phyloP scores from a whole-genome alignment of 2,329 filamentous ascomycete genomes.

The Bipolaris cookei region DNA sequence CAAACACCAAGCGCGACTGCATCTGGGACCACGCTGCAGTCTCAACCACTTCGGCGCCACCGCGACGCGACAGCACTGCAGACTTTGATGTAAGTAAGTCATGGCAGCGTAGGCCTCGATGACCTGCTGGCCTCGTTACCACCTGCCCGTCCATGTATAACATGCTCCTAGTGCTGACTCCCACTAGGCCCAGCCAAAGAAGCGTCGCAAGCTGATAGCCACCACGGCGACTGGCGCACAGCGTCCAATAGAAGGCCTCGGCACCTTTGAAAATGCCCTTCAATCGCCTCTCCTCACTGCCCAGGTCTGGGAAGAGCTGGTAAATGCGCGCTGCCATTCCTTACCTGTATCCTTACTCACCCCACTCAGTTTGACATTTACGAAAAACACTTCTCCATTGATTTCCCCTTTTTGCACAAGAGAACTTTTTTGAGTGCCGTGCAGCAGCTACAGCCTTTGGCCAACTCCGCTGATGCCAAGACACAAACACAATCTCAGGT shows the following conservation, averaged over 20 bases:
- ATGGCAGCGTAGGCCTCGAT: background rate
- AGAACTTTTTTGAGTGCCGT: slow-evolving; percentile 61
- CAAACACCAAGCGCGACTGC: slow-evolving; percentile 73
- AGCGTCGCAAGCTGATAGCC: slow-evolving; percentile 49
- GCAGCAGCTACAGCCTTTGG: slow-evolving; percentile 37
- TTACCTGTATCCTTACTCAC: slow-evolving; percentile 7
- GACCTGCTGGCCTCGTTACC: background rate
- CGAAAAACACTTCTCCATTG: slow-evolving; percentile 73
- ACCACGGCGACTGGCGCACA: slow-evolving; percentile 34
- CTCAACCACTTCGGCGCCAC: slow-evolving; percentile 32
- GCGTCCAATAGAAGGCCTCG: slow-evolving; percentile 52
- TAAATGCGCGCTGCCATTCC: slow-evolving; percentile 27
- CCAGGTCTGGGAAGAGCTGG: slow-evolving; percentile 70
- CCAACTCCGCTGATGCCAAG: slow-evolving; percentile 29
- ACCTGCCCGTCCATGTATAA: background rate
- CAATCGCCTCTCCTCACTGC: slow-evolving; percentile 67
- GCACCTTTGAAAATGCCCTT: slow-evolving; percentile 62
- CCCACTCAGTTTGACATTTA: slow-evolving; percentile 65
- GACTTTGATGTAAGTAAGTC: slow-evolving; percentile 32
- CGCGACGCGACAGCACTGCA: slow-evolving; percentile 50
- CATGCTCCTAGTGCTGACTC: slow-evolving; percentile 2
- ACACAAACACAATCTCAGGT: slow-evolving; percentile 33
- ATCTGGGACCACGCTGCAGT: slow-evolving; percentile 67
- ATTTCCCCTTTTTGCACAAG: slow-evolving; percentile 74
- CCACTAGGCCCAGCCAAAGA: slow-evolving; percentile 24